Evolutionary conservation across 2,329 filamentous ascomycete species (phyloP).

Genomic region (Aspergillus sp.): DNA sequence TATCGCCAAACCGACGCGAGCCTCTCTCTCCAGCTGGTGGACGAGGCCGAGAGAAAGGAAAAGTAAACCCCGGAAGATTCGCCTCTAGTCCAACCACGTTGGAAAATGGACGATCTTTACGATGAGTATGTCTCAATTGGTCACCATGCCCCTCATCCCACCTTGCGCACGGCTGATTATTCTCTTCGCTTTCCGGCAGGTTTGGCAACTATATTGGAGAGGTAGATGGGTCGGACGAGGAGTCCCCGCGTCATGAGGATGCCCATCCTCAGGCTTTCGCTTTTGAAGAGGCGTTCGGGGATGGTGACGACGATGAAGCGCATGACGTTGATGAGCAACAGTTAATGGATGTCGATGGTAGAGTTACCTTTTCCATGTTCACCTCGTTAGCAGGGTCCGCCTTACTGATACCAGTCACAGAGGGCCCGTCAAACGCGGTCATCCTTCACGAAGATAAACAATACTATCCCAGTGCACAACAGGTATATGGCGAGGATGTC

Average conservation of each 20-base stretch:
- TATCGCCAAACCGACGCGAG: neutral
- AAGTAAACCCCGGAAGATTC: neutral
- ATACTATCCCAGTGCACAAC: slow-evolving; percentile 97
- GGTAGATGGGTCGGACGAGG: slow-evolving; percentile 84
- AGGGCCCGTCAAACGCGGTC: slow-evolving; percentile 93
- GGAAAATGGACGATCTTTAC: slow-evolving; percentile 87
- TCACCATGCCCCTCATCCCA: neutral
- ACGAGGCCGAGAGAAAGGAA: neutral
- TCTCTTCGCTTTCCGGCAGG: slow-evolving; percentile 50
- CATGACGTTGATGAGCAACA: slow-evolving; percentile 72
- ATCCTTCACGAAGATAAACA: slow-evolving; percentile 98
- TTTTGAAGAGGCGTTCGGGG: slow-evolving; percentile 69
- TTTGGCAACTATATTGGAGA: slow-evolving; percentile 99
- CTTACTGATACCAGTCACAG: slow-evolving; percentile 51
- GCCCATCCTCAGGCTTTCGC: slow-evolving; percentile 78
- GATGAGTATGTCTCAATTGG: slow-evolving; percentile 69
- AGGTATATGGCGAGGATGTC: slow-evolving; percentile 91
- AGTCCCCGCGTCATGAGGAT: slow-evolving; percentile 68
- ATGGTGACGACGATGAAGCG: slow-evolving; percentile 61
- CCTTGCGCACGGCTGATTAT: slow-evolving; percentile 14
- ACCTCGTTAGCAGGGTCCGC: neutral
- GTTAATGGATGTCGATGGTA: slow-evolving; percentile 90
- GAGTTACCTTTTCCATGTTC: slow-evolving; percentile 22
- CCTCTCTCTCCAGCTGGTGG: neutral
- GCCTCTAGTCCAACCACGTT: neutral